These are phyloP conservation scores for Solanum hybrid DNA, from an alignment of 305 asterid species.

Conservation along the genomic window DNA sequence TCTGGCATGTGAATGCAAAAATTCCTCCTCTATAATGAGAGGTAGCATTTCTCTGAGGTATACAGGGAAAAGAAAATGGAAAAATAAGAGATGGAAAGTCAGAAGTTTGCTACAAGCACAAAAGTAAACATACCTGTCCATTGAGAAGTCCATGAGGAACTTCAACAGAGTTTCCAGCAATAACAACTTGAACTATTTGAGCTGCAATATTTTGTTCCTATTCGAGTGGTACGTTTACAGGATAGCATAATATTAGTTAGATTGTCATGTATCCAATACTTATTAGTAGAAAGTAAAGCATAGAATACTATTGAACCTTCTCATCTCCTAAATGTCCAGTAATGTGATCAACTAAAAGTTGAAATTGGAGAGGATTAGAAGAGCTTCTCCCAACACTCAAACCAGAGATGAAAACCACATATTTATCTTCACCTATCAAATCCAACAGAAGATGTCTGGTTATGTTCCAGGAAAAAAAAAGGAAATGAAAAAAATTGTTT, in stretches of 20 bases:
- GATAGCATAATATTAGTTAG: slow-evolving; percentile 12
- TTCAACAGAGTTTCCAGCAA: slow-evolving; percentile 89
- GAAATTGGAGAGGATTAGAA: slow-evolving; percentile 80
- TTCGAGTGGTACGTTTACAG: slow-evolving; percentile 15
- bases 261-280: slow-evolving; percentile 3
- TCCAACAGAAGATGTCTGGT: not conserved
- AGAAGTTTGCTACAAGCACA: not conserved
- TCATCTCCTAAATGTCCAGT: slow-evolving; percentile 98
- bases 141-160: slow-evolving; percentile 62
- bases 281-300: slow-evolving; percentile 5
- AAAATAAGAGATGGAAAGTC: not conserved
- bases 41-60: not conserved
- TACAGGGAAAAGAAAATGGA: not conserved
- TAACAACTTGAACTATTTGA: slow-evolving; percentile 78
- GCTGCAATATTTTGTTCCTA: slow-evolving; percentile 87
- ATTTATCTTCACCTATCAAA: slow-evolving; percentile 78
- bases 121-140: slow-evolving; percentile 64
- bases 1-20: not conserved
- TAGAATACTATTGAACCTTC: slow-evolving; percentile 38
- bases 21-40: not conserved
- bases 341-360: slow-evolving; percentile 89
- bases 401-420: slow-evolving; percentile 78
- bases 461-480: not conserved
- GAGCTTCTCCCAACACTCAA: slow-evolving; percentile 69
- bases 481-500: not conserved